These are phyloP conservation scores for Podaxis pistillaris DNA, from an alignment of 768 basidiomycete species.

Conservation along the genomic window DNA sequence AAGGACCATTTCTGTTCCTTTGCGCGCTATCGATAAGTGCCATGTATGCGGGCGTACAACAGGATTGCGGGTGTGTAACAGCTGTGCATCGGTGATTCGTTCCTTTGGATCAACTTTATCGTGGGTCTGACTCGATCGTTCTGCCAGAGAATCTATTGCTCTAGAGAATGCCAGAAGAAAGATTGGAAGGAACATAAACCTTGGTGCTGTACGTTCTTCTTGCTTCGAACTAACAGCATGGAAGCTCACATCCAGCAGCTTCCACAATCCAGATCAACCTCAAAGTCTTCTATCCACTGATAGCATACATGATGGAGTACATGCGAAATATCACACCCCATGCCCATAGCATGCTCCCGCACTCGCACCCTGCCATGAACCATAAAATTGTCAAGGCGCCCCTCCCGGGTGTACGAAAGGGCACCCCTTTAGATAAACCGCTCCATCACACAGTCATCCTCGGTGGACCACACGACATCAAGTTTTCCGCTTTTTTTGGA, in stretches of 20 bases:
- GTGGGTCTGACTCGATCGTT: background rate
- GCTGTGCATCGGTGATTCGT: conserved; percentile 1
- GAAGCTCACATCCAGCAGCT: conserved; percentile 18
- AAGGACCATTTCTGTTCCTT: background rate
- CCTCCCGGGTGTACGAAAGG: conserved; percentile 17
- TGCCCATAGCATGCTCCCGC: conserved; percentile 3
- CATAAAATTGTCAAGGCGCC: conserved; percentile 26
- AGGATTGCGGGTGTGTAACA: conserved; percentile 1
- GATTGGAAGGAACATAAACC: conserved; percentile 16
- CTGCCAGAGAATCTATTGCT: conserved; percentile 14
- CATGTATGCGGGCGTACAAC: background rate
- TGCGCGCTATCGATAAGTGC: background rate
- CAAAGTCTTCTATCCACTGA: conserved; percentile 30
- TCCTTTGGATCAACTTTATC: background rate
- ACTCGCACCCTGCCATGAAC: conserved; percentile 21
- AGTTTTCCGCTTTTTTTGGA: conserved; percentile 2
- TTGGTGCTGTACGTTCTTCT: conserved; percentile 11
- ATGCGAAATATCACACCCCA: conserved; percentile 18
- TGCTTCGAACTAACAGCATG: background rate
- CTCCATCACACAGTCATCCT: conserved; percentile 21
- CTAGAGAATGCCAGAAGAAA: conserved; percentile 15
- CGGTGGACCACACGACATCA: conserved; percentile 24
- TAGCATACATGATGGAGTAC: conserved; percentile 27
- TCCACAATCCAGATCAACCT: conserved; percentile 37
- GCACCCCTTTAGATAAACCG: background rate